Conservation (phyloP, 352 stramenopile species). For the Globisporangium iwayamae region DNA sequence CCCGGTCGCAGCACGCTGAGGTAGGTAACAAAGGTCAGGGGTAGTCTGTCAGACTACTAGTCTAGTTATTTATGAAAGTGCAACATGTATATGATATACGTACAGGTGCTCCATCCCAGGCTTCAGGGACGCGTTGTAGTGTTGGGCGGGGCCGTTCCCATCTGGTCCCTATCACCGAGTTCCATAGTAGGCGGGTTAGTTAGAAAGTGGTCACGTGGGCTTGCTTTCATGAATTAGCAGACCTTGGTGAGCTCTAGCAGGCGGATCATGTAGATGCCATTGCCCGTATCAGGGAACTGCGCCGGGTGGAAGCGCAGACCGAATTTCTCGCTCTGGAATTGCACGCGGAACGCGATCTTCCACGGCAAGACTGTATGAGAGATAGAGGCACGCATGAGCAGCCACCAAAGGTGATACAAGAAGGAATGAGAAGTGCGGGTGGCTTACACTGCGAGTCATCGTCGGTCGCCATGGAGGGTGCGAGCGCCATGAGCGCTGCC, state of each 20-base stretch:
- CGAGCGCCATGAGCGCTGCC: conserved; percentile 22
- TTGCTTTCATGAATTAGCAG: not conserved
- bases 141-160: conserved; percentile 51
- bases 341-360: conserved; percentile 82
- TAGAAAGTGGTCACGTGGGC: not conserved
- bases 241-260: conserved; percentile 73
- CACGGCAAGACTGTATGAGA: conserved; percentile 54
- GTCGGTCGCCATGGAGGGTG: conserved; percentile 37
- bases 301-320: conserved; percentile 74
- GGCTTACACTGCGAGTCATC: conserved; percentile 43
- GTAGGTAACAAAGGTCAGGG: not conserved
- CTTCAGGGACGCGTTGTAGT: conserved; percentile 67
- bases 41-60: not conserved
- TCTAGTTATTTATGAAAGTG: not conserved
- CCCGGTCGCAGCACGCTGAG: conserved; percentile 54
- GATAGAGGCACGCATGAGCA: too few species aligned
- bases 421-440: not conserved
- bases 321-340: conserved; percentile 79
- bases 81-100: not conserved
- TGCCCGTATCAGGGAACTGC: conserved; percentile 78
- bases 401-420: too few species aligned
- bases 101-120: conserved; percentile 61
- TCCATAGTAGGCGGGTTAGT: not conserved
- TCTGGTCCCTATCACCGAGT: conserved; percentile 28
- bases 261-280: conserved; percentile 81